These are phyloP conservation scores for Senecio squalidus DNA, from an alignment of 140 eudicot genomes.

Conservation along the genomic window DNA sequence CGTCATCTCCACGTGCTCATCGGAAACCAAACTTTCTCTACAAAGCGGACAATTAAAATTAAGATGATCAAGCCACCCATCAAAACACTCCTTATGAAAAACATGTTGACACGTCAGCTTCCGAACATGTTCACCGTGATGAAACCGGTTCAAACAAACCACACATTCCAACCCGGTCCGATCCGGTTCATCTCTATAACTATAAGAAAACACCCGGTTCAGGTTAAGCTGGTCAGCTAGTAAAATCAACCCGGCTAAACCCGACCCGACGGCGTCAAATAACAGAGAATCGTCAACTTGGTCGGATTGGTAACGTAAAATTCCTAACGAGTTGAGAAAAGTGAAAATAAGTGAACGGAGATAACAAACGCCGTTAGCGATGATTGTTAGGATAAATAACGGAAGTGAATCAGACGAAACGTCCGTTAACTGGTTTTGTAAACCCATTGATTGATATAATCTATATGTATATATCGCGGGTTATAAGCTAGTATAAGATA, in stretches of 20 bases:
- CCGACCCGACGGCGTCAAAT: slow-evolving; percentile 52
- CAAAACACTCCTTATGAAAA: slow-evolving; percentile 75
- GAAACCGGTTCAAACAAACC: slow-evolving; percentile 56
- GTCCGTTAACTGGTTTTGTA: slow-evolving; percentile 59
- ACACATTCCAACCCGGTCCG: slow-evolving; percentile 42
- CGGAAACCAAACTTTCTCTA: slow-evolving; percentile 40
- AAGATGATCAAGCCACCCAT: slow-evolving; percentile 72
- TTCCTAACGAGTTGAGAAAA: slow-evolving; percentile 32
- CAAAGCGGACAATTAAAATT: slow-evolving; percentile 78
- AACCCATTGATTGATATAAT: slow-evolving; percentile 39
- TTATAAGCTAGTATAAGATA: neutral
- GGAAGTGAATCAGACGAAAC: slow-evolving; percentile 55
- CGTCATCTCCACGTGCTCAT: slow-evolving; percentile 44
- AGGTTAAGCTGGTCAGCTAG: slow-evolving; percentile 61
- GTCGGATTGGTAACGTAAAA: slow-evolving; percentile 19
- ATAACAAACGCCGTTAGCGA: slow-evolving; percentile 46
- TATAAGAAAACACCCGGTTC: slow-evolving; percentile 46
- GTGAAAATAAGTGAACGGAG: slow-evolving; percentile 43
- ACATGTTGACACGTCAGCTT: slow-evolving; percentile 66
- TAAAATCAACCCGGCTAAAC: slow-evolving; percentile 49
- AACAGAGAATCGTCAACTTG: slow-evolving; percentile 18
- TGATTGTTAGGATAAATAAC: slow-evolving; percentile 19
- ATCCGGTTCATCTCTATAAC: slow-evolving; percentile 6
- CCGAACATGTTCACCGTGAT: slow-evolving; percentile 63
- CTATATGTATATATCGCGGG: neutral